Conservation (phyloP, 208 protist species). For the Wallacemonas rigidus region DNA sequence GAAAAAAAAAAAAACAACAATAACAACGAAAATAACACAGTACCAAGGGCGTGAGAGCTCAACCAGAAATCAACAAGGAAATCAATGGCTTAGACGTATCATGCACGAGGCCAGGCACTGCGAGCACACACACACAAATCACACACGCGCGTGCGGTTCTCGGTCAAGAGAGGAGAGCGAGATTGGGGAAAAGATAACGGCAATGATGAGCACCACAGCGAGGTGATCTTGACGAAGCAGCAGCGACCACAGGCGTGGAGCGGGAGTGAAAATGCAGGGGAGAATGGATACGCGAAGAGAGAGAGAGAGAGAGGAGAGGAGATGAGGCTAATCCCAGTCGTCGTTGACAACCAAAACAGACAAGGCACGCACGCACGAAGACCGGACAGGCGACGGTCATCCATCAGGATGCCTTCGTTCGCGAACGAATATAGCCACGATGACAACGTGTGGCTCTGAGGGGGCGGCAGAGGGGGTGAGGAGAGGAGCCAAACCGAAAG, state of each 20-base stretch:
- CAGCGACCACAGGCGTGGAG: background rate
- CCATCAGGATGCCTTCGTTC: too few species aligned
- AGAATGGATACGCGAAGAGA: background rate
- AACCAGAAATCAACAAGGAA: constrained; percentile 2
- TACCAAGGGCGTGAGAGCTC: background rate
- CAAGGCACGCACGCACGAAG: too few species aligned
- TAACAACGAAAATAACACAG: too few species aligned
- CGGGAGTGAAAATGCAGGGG: too few species aligned
- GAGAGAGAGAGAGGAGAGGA: constrained; percentile 1
- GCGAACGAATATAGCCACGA: too few species aligned
- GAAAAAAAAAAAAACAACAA: too few species aligned
- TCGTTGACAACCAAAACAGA: too few species aligned
- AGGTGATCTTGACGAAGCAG: background rate
- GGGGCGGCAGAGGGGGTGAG: too few species aligned
- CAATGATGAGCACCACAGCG: background rate
- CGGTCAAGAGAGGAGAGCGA: background rate
- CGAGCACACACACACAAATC: background rate
- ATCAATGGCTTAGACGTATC: background rate
- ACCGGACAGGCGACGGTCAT: too few species aligned
- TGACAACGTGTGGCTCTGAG: too few species aligned
- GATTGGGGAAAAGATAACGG: background rate
- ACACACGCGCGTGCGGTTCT: too few species aligned
- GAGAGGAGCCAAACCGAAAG: too few species aligned
- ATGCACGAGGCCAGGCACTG: background rate
- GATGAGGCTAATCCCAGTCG: background rate